Percentiles rank a stretch among this genome's conserved stretches.
These are phyloP conservation scores for Ensete ventricosum DNA, from an alignment of 176 grass and related monocot genomes.

Conservation along the genomic window DNA sequence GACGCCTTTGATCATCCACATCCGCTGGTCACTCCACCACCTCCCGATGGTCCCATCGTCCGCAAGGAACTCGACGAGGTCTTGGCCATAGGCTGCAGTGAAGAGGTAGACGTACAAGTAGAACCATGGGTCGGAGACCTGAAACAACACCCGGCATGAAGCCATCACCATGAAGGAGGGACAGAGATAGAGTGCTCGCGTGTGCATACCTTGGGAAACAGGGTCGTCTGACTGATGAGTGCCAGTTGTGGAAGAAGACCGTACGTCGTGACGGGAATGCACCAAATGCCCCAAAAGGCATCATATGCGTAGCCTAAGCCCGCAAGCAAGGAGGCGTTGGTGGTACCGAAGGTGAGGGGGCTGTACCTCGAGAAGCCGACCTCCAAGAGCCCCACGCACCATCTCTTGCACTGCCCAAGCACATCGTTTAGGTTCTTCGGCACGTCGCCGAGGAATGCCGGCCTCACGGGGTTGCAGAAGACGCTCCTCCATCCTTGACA, in stretches of 20 bases:
- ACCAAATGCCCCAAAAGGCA: constrained; percentile 24
- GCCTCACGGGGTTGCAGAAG: constrained; percentile 19
- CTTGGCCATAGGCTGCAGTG: constrained; percentile 26
- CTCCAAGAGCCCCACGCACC: constrained; percentile 25
- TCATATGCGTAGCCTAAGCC: constrained; percentile 19
- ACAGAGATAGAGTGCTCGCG: not conserved
- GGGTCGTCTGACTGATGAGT: constrained; percentile 19
- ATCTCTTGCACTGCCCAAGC: constrained; percentile 34
- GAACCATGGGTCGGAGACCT: constrained; percentile 38
- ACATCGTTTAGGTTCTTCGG: constrained; percentile 32
- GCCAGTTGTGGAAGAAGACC: constrained; percentile 35
- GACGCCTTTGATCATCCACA: constrained; percentile 20
- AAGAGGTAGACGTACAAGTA: constrained; percentile 43
- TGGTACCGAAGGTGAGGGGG: constrained; percentile 21
- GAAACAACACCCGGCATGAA: not conserved
- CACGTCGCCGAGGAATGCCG: constrained; percentile 30
- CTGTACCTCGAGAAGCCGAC: constrained; percentile 24
- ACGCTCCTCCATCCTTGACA: constrained; percentile 39
- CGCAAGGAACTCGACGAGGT: constrained; percentile 26
- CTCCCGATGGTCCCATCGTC: constrained; percentile 4
- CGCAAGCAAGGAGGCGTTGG: constrained; percentile 13
- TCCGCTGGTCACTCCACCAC: constrained; percentile 26
- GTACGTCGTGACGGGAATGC: constrained; percentile 23
- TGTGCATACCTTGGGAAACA: constrained; percentile 30
- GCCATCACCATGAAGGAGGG: not conserved